Evolutionary conservation across 257 asterid species (phyloP).

Genomic region (Solanum sejunctum): DNA sequence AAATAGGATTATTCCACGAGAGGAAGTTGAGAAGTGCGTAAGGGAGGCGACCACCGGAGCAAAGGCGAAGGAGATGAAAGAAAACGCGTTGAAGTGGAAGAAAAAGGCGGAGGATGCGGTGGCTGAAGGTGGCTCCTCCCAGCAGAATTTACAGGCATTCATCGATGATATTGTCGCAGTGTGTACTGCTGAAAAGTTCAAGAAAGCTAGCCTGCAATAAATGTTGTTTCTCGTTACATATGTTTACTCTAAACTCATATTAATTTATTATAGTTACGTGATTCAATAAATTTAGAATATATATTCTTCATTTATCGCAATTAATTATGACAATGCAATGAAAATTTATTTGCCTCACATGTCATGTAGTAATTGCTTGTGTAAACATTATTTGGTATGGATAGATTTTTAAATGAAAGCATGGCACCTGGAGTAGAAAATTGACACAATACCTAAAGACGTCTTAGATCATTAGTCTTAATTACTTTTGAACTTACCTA

Average conservation of each 20-base stretch:
- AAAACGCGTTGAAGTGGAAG: conserved; percentile 56
- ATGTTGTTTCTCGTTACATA: no score
- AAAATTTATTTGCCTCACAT: neutral
- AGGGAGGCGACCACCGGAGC: conserved; percentile 28
- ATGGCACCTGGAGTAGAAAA: no score
- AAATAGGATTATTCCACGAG: conserved; percentile 29
- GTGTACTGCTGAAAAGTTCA: neutral
- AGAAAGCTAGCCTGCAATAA: neutral
- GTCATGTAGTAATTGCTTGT: neutral
- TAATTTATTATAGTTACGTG: neutral
- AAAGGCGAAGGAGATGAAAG: conserved; percentile 39
- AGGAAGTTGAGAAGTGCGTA: conserved; percentile 49
- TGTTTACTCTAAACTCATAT: neutral
- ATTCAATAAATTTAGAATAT: neutral
- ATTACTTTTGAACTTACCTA: no score
- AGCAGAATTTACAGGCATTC: conserved; percentile 30
- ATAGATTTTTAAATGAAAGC: neutral
- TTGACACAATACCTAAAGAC: no score
- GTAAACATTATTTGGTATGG: neutral
- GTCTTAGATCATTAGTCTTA: no score
- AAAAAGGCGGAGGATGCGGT: conserved; percentile 57
- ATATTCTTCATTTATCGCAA: neutral
- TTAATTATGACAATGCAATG: neutral
- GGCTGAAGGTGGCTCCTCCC: conserved; percentile 58
- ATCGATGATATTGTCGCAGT: conserved; percentile 16